Conservation (phyloP, 108 stramenopile species). For the Poteriospumella lacustris region DNA sequence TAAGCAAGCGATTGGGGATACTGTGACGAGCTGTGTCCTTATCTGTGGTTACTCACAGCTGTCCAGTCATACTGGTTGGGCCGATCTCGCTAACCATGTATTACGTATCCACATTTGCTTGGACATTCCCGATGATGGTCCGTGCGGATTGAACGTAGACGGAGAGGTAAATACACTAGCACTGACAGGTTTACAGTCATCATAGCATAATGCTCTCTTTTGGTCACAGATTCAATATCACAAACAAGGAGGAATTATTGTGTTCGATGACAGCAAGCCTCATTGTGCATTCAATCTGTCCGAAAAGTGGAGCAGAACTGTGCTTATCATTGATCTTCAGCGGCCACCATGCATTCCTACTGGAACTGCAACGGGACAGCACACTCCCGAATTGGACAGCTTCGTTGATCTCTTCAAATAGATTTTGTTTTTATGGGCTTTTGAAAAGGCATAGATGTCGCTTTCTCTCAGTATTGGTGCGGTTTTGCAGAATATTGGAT, state of each 20-base stretch:
- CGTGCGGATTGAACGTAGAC: conserved; percentile 91
- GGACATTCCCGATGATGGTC: conserved; percentile 63
- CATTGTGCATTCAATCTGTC: conserved; percentile 78
- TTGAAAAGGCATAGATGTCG: no score
- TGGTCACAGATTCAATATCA: conserved; percentile 53
- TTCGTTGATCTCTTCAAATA: conserved; percentile 64
- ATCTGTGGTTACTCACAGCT: conserved; percentile 33
- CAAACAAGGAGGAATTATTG: conserved; percentile 63
- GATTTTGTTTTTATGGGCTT: no score
- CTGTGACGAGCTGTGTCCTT: background rate
- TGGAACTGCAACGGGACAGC: conserved; percentile 79
- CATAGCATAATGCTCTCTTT: no score
- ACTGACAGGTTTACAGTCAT: no score
- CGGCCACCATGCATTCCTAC: conserved; percentile 65
- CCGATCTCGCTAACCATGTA: conserved; percentile 90
- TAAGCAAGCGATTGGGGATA: background rate
- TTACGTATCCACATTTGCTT: conserved; percentile 82
- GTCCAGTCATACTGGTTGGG: conserved; percentile 88
- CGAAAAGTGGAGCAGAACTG: conserved; percentile 62
- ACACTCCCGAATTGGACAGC: conserved; percentile 81
- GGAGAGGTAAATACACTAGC: conserved; percentile 70
- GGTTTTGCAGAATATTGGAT: no score
- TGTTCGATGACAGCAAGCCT: conserved; percentile 90
- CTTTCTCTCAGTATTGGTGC: no score
- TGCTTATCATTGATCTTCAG: conserved; percentile 84